These are phyloP conservation scores for Triticum turgidum DNA, from an alignment of 176 grass and related monocot species.

Conservation along the genomic window DNA sequence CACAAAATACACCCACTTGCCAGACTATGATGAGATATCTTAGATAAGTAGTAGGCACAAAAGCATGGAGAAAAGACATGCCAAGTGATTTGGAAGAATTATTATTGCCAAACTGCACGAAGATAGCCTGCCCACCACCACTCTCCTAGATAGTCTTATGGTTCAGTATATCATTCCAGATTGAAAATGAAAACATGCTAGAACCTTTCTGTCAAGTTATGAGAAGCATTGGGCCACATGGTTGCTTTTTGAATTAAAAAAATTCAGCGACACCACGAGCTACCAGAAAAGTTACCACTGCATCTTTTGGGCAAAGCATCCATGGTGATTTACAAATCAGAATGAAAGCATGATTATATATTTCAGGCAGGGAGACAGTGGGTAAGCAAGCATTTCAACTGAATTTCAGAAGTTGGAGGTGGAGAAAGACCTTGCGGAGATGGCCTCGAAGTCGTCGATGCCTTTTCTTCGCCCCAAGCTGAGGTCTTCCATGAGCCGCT, in stretches of 20 bases:
- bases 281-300: not conserved
- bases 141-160: not conserved
- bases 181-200: not conserved
- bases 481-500: constrained; percentile 41
- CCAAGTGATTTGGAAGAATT: not conserved
- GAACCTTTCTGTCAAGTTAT: not conserved
- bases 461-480: constrained; percentile 33
- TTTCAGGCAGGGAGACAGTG: not conserved
- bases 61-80: not conserved
- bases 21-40: not conserved
- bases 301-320: not conserved
- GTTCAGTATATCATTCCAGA: not conserved
- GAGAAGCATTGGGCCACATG: not conserved
- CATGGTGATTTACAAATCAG: not conserved
- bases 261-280: not conserved
- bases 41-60: not conserved
- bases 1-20: not conserved
- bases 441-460: constrained; percentile 31
- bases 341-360: not conserved
- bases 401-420: not conserved
- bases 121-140: not conserved
- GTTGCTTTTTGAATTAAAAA: not conserved
- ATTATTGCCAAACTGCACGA: not conserved
- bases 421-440: constrained; percentile 47
- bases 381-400: not conserved